Evolutionary conservation across 495 filamentous ascomycete genomes (phyloP).

Genomic region (Neurospora intermedia): DNA sequence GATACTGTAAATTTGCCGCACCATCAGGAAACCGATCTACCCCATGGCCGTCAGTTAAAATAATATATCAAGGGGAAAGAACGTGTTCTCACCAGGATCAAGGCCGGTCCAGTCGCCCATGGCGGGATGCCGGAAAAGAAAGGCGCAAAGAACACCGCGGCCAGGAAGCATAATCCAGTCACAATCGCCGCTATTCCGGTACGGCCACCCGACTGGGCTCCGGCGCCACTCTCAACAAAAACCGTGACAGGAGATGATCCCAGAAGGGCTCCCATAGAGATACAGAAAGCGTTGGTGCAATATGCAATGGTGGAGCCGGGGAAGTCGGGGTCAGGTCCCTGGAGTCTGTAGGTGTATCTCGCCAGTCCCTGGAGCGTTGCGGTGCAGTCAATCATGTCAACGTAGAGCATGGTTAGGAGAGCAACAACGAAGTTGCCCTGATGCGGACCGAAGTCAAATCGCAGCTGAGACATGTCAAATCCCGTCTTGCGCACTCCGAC

Average conservation of each 20-base stretch:
- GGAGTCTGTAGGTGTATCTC: conserved; percentile 57
- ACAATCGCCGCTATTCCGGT: conserved; percentile 69
- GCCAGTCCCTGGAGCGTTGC: conserved; percentile 73
- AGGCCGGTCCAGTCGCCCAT: conserved; percentile 73
- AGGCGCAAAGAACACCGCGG: conserved; percentile 72
- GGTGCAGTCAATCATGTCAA: conserved; percentile 64
- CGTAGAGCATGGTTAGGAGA: conserved; percentile 76
- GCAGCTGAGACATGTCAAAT: not conserved
- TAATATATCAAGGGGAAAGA: not conserved
- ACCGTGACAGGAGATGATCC: conserved; percentile 68
- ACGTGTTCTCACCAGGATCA: conserved; percentile 51
- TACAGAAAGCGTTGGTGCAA: conserved; percentile 54
- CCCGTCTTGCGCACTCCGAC: not conserved
- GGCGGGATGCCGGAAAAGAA: conserved; percentile 76
- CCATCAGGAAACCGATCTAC: conserved; percentile 46
- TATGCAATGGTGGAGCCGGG: conserved; percentile 57
- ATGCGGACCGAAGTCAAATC: not conserved
- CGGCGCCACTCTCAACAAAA: conserved; percentile 74
- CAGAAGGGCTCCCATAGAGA: conserved; percentile 67
- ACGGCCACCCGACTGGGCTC: conserved; percentile 70
- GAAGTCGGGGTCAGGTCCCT: conserved; percentile 49
- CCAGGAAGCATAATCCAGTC: conserved; percentile 65
- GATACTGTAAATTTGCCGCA: conserved; percentile 41
- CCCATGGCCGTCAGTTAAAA: not conserved
- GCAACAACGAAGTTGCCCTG: conserved; percentile 55